Evolutionary conservation across 345 rosid species (phyloP).

Genomic region (Raphanus sativus): DNA sequence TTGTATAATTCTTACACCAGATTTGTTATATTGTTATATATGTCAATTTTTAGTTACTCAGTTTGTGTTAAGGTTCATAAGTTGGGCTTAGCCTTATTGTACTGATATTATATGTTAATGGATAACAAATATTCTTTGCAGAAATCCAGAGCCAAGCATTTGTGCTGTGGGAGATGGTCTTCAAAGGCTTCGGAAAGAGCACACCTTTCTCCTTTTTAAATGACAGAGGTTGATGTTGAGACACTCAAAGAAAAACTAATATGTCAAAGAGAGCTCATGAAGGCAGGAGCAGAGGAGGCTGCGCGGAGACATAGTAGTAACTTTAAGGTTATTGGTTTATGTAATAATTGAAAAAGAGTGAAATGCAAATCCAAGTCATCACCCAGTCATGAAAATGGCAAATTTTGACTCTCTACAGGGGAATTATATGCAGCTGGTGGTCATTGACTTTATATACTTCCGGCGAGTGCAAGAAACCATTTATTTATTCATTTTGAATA

Average conservation of each 20-base stretch:
- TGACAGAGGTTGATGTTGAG: background rate
- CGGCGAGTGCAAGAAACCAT: no score
- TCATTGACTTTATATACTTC: no score
- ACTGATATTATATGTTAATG: conserved; percentile 19
- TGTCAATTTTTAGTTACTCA: conserved; percentile 6
- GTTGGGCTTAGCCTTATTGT: background rate
- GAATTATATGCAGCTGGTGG: no score
- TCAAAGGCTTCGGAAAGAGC: conserved; percentile 2
- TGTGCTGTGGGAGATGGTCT: conserved; percentile 11
- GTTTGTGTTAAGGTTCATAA: background rate
- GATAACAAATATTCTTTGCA: conserved; percentile 29
- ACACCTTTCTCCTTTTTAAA: background rate
- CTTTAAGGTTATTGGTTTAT: background rate
- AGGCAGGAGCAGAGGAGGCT: background rate
- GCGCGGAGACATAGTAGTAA: no score
- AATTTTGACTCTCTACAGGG: no score
- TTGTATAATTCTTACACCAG: conserved; percentile 27
- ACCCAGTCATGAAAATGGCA: no score
- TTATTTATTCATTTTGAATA: no score
- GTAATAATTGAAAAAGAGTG: no score
- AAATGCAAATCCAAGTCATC: no score
- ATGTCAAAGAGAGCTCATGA: conserved; percentile 18
- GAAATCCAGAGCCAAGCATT: conserved; percentile 22
- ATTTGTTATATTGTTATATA: conserved; percentile 26
- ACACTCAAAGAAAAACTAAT: background rate